phyloP scores from a whole-genome alignment of 2,329 filamentous ascomycete species.

The Cladobotryum mycophilum region DNA sequence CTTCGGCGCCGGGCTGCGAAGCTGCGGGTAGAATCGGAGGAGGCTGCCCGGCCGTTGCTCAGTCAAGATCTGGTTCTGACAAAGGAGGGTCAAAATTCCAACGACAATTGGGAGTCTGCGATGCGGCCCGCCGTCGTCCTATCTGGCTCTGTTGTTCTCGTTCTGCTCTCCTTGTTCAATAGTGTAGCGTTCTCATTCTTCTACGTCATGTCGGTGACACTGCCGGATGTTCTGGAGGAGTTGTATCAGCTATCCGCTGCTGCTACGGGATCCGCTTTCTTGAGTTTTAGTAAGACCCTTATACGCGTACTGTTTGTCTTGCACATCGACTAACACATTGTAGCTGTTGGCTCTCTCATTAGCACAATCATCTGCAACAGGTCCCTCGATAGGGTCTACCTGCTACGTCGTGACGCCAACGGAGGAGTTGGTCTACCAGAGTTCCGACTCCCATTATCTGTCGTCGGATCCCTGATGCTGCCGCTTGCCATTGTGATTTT shows the following conservation, averaged over 20 bases:
- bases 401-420: slow-evolving; percentile 36
- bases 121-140: slow-evolving; percentile 42
- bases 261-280: slow-evolving; percentile 45
- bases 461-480: slow-evolving; percentile 40
- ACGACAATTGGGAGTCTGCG: slow-evolving; percentile 28
- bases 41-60: neutral
- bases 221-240: slow-evolving; percentile 44
- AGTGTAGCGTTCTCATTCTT: slow-evolving; percentile 45
- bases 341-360: slow-evolving; percentile 43
- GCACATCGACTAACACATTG: neutral
- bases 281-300: slow-evolving; percentile 21
- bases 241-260: slow-evolving; percentile 45
- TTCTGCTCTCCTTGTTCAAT: slow-evolving; percentile 40
- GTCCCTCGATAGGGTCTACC: slow-evolving; percentile 47
- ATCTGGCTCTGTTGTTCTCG: slow-evolving; percentile 46
- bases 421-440: slow-evolving; percentile 42
- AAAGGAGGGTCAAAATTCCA: neutral
- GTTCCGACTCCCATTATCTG: slow-evolving; percentile 46
- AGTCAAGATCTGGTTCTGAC: neutral
- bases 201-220: slow-evolving; percentile 48
- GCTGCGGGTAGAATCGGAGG: neutral
- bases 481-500: slow-evolving; percentile 41
- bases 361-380: slow-evolving; percentile 45
- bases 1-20: slow-evolving; percentile 30
- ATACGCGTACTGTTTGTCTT: too few relatives aligned